These are phyloP conservation scores for Nakazawaea holstii DNA, from an alignment of 805 yeast species.

Conservation along the genomic window DNA sequence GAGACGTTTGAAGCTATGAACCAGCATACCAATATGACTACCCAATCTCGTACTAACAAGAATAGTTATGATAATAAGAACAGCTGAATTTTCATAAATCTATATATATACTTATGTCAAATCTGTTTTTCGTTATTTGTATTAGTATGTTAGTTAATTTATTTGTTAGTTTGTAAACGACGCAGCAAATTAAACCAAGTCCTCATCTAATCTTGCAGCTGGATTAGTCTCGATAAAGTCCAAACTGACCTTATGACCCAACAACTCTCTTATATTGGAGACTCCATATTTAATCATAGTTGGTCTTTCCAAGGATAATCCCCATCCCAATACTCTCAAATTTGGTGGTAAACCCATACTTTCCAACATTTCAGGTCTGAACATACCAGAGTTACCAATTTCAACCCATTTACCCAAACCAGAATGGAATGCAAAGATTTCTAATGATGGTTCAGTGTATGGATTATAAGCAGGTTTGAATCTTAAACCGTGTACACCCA, in stretches of 20 bases:
- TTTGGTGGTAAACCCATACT: slow-evolving; percentile 96
- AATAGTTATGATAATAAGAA: too few species aligned
- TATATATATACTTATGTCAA: too few species aligned
- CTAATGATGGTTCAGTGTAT: slow-evolving; percentile 98
- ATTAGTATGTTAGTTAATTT: neutral
- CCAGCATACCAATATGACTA: too few species aligned
- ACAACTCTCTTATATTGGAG: slow-evolving; percentile 89
- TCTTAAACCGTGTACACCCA: slow-evolving; percentile 95
- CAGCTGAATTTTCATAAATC: too few species aligned
- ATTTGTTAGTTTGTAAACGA: slow-evolving; percentile 38
- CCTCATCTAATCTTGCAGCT: slow-evolving; percentile 94
- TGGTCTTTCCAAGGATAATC: slow-evolving; percentile 95
- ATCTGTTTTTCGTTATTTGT: too few species aligned
- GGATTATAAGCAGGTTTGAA: slow-evolving; percentile 99
- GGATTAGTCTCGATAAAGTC: slow-evolving; percentile 95
- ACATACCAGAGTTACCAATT: slow-evolving; percentile 99
- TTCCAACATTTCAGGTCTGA: slow-evolving; percentile 99
- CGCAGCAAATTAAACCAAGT: slow-evolving; percentile 44
- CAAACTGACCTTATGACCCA: slow-evolving; percentile 94
- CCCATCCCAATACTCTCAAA: slow-evolving; percentile 95
- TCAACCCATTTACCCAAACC: slow-evolving; percentile 97
- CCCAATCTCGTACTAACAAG: too few species aligned
- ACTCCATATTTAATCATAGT: slow-evolving; percentile 98
- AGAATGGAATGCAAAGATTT: slow-evolving; percentile 93
- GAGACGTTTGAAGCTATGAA: too few species aligned